These are phyloP conservation scores for Cucumis hystrix DNA, from an alignment of 306 rosid genomes.

Conservation along the genomic window DNA sequence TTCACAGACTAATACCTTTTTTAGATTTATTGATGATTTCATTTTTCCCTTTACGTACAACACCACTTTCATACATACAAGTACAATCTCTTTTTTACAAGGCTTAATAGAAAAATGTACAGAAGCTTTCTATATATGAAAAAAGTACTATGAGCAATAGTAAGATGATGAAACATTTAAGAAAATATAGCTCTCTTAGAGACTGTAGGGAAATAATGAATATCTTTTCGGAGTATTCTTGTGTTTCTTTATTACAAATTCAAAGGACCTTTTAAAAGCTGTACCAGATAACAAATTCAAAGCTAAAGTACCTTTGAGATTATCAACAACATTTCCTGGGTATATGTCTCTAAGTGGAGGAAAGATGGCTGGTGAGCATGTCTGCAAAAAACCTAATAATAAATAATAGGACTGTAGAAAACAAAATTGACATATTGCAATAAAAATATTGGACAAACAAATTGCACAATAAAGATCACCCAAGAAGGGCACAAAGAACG, in stretches of 20 bases:
- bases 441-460: not conserved
- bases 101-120: not conserved
- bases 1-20: not conserved
- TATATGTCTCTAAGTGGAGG: constrained; percentile 84
- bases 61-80: not conserved
- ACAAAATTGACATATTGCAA: not conserved
- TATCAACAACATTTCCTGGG: constrained; percentile 54
- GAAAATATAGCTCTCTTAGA: not conserved
- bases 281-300: not conserved
- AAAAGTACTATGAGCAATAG: not conserved
- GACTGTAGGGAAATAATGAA: not conserved
- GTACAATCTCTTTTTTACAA: not conserved
- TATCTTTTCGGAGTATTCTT: not conserved
- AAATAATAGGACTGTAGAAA: not conserved
- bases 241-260: not conserved
- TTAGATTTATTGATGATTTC: not conserved
- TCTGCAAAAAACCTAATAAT: constrained; percentile 32
- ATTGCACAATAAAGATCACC: not conserved
- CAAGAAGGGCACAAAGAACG: not conserved
- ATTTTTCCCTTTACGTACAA: not conserved
- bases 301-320: constrained; percentile 56
- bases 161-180: not conserved
- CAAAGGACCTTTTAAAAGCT: not conserved
- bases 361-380: constrained; percentile 74
- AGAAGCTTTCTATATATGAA: not conserved